Base-by-base conservation (phyloP, 2,329 filamentous ascomycete genomes). In the Colletotrichum eleusines region DNA sequence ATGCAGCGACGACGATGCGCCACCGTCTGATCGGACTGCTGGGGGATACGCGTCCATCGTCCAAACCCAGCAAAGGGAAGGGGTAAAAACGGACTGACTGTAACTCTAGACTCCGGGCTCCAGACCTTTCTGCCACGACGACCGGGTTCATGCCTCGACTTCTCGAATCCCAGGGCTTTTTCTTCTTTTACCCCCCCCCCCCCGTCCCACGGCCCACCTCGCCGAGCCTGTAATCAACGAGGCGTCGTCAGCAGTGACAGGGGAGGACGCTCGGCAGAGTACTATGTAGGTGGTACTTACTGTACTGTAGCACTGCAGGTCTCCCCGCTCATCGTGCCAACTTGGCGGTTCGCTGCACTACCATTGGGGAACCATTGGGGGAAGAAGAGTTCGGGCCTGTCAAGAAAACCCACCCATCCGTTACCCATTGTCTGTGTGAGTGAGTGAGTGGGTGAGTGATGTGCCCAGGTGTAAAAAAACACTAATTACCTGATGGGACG, bases 141-240 rank as follows among this genome's bases (percentile, higher is more conserved):
- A n/a, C 40, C 6, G 40, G 40, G 40, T 42, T 42, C 40, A 14
- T 42, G 5, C 3, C 50, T 63, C 60, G 28, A 40, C 66, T 66
- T 61, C 62, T 66, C 63, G 67, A 70, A 70, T 33, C 46, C 66
- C 54, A 66, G 40, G 33, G 42, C 18, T 1, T n/a, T 57, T 60
- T 33, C 50, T 31, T 66, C 11, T 40, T 40, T 9, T 11, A 2
- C 9, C 33, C 3, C 14, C 12, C 14, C 16, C 5, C 40, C 40
- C 38, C 63, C 18, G 63, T 57, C 50, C 57, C 63, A 68, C 42
- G 63, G 67, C 62, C 68, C 68, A 71, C 68, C 44, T 67, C 31
- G 68, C 68, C 68, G 58, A 71, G 68, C 63, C 68, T 63, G 68
- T 71, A 71, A 71, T 71, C 58, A 71, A 63, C 64, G 64, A 71